A percentile compares a stretch with the other conserved stretches of the same genome.
Evolutionary conservation across 345 rosid genomes (phyloP).

Genomic region (Eucalyptus marginata): DNA sequence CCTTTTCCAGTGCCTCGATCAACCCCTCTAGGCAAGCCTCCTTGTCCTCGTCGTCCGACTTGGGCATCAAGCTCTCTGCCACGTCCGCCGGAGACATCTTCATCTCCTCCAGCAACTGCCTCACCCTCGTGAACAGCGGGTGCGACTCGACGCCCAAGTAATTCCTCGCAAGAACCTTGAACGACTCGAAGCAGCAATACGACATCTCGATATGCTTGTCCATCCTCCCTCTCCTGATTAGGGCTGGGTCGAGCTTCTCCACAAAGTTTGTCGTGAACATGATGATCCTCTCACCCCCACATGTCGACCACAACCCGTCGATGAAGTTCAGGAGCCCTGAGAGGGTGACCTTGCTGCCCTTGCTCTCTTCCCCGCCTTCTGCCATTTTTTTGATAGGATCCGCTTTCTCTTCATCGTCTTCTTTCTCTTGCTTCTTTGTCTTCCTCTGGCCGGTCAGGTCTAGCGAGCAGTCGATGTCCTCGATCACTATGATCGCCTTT

Average conservation of each 20-base stretch:
- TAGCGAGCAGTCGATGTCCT: conserved; percentile 33
- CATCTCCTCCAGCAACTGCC: neutral
- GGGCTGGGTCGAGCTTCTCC: conserved; percentile 28
- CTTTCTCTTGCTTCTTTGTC: conserved; percentile 1
- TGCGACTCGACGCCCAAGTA: conserved; percentile 7
- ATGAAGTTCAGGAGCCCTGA: conserved; percentile 28
- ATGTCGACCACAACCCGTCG: conserved; percentile 29
- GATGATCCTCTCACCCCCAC: conserved; percentile 22
- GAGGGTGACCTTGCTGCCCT: conserved; percentile 14
- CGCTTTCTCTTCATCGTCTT: neutral
- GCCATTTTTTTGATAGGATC: neutral
- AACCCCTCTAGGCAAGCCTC: conserved; percentile 5
- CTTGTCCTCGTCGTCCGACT: neutral
- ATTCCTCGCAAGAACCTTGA: conserved; percentile 16
- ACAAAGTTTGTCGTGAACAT: conserved; percentile 25
- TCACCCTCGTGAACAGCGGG: neutral
- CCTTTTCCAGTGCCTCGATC: conserved; percentile 10
- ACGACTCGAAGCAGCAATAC: conserved; percentile 19
- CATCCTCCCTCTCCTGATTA: conserved; percentile 27
- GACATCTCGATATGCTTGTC: conserved; percentile 23
- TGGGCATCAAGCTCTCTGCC: conserved; percentile 29
- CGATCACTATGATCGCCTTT: conserved; percentile 23
- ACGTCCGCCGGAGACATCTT: conserved; percentile 24
- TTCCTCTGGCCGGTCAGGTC: conserved; percentile 19
- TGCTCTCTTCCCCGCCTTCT: neutral